Percentiles rank a stretch among this genome's conserved stretches.
Conservation (phyloP, 2,329 filamentous ascomycete species). For the Botrytis porri region DNA sequence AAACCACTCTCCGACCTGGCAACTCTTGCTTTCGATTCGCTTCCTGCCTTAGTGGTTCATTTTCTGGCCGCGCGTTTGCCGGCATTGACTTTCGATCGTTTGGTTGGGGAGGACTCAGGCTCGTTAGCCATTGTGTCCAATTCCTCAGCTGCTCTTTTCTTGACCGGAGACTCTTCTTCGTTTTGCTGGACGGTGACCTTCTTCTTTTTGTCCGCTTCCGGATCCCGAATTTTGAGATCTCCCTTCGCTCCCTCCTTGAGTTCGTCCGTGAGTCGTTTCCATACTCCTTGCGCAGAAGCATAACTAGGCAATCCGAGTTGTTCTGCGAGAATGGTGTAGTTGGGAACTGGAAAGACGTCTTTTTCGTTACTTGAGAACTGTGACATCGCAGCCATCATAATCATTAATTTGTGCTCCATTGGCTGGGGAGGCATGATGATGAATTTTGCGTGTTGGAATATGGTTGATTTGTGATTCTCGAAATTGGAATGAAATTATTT, state of each 20-base stretch:
- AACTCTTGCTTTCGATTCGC: background rate
- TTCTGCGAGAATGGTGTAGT: background rate
- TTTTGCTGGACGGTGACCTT: background rate
- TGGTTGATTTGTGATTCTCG: background rate
- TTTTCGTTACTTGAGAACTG: background rate
- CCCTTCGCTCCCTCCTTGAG: background rate
- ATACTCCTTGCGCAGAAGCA: background rate
- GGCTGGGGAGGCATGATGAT: background rate
- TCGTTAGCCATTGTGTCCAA: background rate
- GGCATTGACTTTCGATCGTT: background rate
- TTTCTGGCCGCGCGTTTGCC: background rate
- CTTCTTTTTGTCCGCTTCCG: background rate
- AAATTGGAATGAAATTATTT: background rate
- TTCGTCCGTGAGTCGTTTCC: background rate
- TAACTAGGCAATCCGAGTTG: background rate
- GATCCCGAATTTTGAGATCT: background rate
- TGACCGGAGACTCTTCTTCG: background rate
- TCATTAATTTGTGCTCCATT: background rate
- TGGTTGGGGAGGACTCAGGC: background rate
- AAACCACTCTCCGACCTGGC: background rate
- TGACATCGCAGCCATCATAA: background rate
- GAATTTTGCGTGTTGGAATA: background rate
- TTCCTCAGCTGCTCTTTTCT: background rate
- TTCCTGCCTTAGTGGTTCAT: background rate
- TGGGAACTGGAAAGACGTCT: background rate